Conservation (phyloP, 306 rosid genomes). For the Myrica gale region DNA sequence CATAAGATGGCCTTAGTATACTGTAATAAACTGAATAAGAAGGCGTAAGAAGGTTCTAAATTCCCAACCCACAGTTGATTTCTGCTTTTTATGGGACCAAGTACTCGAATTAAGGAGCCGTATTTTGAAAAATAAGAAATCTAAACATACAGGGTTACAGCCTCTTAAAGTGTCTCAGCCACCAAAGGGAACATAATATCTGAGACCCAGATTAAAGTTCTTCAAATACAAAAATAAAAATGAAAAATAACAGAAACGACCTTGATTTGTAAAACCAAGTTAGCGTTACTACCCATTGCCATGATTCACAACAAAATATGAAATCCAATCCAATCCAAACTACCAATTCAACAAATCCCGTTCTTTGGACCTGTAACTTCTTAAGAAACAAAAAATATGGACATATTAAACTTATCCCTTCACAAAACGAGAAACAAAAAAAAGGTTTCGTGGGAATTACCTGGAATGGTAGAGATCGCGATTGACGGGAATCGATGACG, state of each 20-base stretch:
- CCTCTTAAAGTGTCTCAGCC: slow-evolving; percentile 2
- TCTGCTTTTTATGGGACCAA: not conserved
- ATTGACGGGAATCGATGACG: slow-evolving; percentile 49
- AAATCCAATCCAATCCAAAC: not conserved
- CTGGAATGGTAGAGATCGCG: slow-evolving; percentile 93
- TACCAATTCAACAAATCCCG: not conserved
- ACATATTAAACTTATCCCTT: not conserved
- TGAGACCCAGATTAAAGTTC: not conserved
- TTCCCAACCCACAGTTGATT: not conserved
- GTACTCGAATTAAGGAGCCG: not conserved
- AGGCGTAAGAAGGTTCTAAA: not conserved
- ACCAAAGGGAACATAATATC: not conserved
- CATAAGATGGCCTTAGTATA: not conserved
- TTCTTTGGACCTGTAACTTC: not conserved
- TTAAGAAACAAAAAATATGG: not conserved
- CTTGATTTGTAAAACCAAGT: not conserved
- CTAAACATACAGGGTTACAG: slow-evolving; percentile 8
- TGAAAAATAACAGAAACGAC: not conserved
- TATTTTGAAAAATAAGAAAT: not conserved
- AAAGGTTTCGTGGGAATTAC: slow-evolving; percentile 28
- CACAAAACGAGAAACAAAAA: not conserved
- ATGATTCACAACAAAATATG: slow-evolving; percentile 6
- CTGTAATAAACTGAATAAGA: not conserved
- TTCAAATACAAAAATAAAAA: not conserved
- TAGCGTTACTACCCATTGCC: not conserved